Base-by-base conservation (phyloP, 352 stramenopile species). In the Pythium rhizo-oryzae region DNA sequence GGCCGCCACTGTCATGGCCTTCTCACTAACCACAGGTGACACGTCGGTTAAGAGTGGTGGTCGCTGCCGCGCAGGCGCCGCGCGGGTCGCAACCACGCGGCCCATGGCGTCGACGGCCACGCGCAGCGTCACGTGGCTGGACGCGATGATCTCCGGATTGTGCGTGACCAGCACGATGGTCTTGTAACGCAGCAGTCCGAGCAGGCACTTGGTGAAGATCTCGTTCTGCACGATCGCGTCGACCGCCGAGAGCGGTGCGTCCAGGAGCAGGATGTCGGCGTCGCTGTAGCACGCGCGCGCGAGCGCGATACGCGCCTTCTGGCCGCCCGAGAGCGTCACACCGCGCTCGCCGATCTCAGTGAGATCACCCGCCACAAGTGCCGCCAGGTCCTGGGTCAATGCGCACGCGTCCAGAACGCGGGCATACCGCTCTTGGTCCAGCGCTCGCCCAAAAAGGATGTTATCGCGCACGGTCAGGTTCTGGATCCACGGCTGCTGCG, bases 401-500 rank as follows among this genome's bases (percentile, higher is more conserved):
- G 78, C 75, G 65, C 81, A 92, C 2, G 77, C 74, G 37, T 87
- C 65, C 53, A 92, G 53, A 23, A 77, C 62, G 6, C 61, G 51
- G 37, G 76, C 46, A 53, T 89, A 88, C 33, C 62, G 71, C 1
- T 62, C 50, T 28, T 50, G 62, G 54, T 84, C 58, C 28, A 71
- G 84, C 4, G 67, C 68, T 43, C 77, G 64, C 16, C 89, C 87
- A 72, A 98, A 98, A 28, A 98, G 74, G 65, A 98, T 94, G 72
- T 98, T 98, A 9, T 71, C 63, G 18, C 64, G 58, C 50, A 75
- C 24, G 1, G 58, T 69, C 57, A 69, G 47, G 49, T 96, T 93
- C 30, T 96, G 63, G 58, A 97, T 94, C 81, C 85, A 97, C 21
- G 91, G 76, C 24, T 82, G 76, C 74, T 97, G 91, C 19, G 52